A percentile compares a stretch with the other conserved stretches of the same genome.
Conservation (phyloP, 192 early-diverging fungal species). For the Podochytrium sp. region DNA sequence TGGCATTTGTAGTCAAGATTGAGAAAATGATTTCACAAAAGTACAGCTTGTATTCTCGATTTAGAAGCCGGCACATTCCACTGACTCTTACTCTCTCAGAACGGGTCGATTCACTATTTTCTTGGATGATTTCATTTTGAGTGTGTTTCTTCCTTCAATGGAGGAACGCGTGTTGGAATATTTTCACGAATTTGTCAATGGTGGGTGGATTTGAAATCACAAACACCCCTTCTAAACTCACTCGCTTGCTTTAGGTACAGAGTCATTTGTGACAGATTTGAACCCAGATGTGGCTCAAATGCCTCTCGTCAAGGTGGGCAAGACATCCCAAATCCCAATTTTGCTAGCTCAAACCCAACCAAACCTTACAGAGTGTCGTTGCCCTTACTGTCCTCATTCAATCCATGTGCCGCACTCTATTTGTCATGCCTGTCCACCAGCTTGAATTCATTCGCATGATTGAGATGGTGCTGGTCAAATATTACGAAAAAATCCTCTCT, state of each 20-base stretch:
- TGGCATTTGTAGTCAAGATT: constrained; percentile 60
- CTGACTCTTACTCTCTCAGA: constrained; percentile 2
- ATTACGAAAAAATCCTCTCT: constrained; percentile 66
- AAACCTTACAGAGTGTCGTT: constrained; percentile 60
- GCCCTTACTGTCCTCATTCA: constrained; percentile 64
- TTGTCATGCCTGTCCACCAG: constrained; percentile 68
- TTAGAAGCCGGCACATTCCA: neutral
- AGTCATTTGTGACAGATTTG: constrained; percentile 52
- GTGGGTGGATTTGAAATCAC: constrained; percentile 35
- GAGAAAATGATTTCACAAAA: constrained; percentile 54
- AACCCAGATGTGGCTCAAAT: constrained; percentile 47
- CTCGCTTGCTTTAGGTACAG: constrained; percentile 44
- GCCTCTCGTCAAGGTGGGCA: constrained; percentile 72
- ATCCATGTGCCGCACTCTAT: constrained; percentile 64
- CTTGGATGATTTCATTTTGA: constrained; percentile 78
- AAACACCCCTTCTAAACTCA: constrained; percentile 21
- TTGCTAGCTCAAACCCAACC: neutral
- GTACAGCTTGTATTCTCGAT: constrained; percentile 32
- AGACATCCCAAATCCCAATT: neutral
- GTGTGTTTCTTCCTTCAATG: constrained; percentile 82
- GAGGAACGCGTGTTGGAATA: constrained; percentile 82
- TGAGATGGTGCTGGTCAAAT: constrained; percentile 66
- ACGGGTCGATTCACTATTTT: constrained; percentile 63
- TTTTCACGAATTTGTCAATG: constrained; percentile 67
- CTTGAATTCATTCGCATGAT: constrained; percentile 74